Base-by-base conservation (phyloP, 352 stramenopile genomes). In the Pythium phragmitis region DNA sequence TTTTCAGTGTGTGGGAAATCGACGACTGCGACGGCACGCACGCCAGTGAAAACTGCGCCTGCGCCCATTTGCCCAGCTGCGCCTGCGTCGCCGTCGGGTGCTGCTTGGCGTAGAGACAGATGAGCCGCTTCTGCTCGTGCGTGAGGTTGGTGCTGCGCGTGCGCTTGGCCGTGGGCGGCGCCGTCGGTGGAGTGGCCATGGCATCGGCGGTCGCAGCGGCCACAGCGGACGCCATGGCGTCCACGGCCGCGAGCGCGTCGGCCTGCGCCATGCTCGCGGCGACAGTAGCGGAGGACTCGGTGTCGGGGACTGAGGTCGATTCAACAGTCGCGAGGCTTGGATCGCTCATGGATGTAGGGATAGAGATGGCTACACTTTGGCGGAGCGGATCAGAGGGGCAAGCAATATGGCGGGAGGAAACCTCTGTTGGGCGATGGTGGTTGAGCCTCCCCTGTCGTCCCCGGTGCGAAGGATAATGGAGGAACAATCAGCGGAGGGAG, bases 1-100 rank as follows among this genome's bases (percentile, higher is more conserved):
- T 80, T 69, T 91, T 91, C 60, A 93, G 80, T 76, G 86, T 88
- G 72, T 91, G 85, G 54, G 80, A 91, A 65, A 93, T 91, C 33
- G 82, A 83, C 45, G 85, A 86, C 71, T 93, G 85, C 62, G 85
- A 91, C 58, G 85, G 85, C 60, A 80, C 73, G 57, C 81, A 77
- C 17, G 74, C 49, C 12, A 93, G 72, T 13, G 57, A 55, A 61
- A 93, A 93, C 65, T 87, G 77, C 23, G 82, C 73, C 59, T 85
- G 84, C 16, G 85, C 85, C 85, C 85, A 93, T 23, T 82, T 73
- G 43, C 79, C 83, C 43, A 93, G 67, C 65, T 91, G 81, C 63
- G 74, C 74, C 72, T 93, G 85, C 51, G 85, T 91, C 16, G 69
- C 73, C 62, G 80, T 89, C 57, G 85, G 85, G 60, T 89, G 79